Base-by-base conservation (phyloP, 495 filamentous ascomycete species). In the Xylaria curta region DNA sequence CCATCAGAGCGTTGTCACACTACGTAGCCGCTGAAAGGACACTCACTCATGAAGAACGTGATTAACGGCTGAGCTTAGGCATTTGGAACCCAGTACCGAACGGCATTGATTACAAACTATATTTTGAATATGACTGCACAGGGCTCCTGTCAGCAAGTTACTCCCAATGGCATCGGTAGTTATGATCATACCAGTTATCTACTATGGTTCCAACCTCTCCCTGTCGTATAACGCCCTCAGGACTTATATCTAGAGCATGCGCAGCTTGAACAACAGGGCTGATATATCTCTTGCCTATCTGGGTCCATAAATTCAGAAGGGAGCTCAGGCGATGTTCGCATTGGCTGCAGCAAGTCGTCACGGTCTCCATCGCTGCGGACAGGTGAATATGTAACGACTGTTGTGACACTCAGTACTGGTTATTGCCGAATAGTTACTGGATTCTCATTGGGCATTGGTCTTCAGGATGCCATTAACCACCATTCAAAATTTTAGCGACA, bases 301-400 rank as follows among this genome's bases (percentile, higher is more conserved):
- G 76, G 6, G 71, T 80, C 85, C 84, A 87, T 10, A 81, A 62
- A 67, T 87, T 86, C 69, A 75, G 31, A 44, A 83, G 83, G 2
- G 70, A 59, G 21, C 81, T 82, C 12, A 87, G 60, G 9, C 73
- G 68, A 15, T 67, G 49, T 24, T 74, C 72, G 75, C 86, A 86
- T 44, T 81, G 73, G 40, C 73, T 73, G 73, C 85, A 87, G 38
- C 70, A 77, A 69, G 80, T 83, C 19, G 66, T 40, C 24, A 82
- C 75, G 12, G 21, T 66, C 28, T 82, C 79, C 82, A 83, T 83
- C 53, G 26, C 7, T 4, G 60, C 17, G 28, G 38, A 47, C 12
- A 56, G 53, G 26, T 15, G 13, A 47, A 24, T 17, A 33, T 7
- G 15, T 47, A 42, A 33, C 19, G 24, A 40, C 31, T 44, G 6